Base-by-base conservation (phyloP, 768 basidiomycete genomes). In the Boletus eberwhitei region DNA sequence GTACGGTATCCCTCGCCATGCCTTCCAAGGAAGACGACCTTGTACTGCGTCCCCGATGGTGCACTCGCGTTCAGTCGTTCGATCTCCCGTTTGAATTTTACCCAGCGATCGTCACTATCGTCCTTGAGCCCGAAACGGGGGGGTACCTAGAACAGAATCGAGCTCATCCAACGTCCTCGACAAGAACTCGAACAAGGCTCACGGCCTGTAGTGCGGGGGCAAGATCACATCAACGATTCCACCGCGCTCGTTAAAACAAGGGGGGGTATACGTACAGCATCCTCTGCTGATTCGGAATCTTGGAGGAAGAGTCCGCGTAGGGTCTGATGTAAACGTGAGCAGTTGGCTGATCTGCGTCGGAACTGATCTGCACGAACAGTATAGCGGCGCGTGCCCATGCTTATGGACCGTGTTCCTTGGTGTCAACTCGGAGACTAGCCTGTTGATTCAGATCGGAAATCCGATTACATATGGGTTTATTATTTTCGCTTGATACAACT, bases 1-100 rank as follows among this genome's bases (percentile, higher is more conserved):
- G 59, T 67, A 88, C 88, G 88, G 61, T 77, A 81, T 51, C 88
- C 88, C 67, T 90, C 73, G 3, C 89, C 89, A 56, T 92, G 90
- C 55, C 89, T 75, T 2, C 80, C 81, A 3, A 90, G 68, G 55
- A 85, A 80, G 51, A 90, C 62, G 19, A 87, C 73, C 62, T 89
- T 91, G 72, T 84, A 85, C 12, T 69, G 69, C 22, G 73, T 74
- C 2, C 69, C 72, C 0, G 61, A 47, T 2, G 68, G 66, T 1
- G 80, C 76, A 3, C 60, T 57, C 2, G 62, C 55, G 53, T 87
- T 85, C 50, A 89, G 64, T 16, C 65, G 58, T 3, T 66, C 52
- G 11, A 90, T 68, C 19, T 73, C 65, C 0, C 43, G 32, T 44
- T 66, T 66, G 59, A 87, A 76, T 6, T 58, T 75, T 7, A 50